These are phyloP conservation scores for Penicillium bovifimosum DNA, from an alignment of 495 filamentous ascomycete species.

Conservation along the genomic window DNA sequence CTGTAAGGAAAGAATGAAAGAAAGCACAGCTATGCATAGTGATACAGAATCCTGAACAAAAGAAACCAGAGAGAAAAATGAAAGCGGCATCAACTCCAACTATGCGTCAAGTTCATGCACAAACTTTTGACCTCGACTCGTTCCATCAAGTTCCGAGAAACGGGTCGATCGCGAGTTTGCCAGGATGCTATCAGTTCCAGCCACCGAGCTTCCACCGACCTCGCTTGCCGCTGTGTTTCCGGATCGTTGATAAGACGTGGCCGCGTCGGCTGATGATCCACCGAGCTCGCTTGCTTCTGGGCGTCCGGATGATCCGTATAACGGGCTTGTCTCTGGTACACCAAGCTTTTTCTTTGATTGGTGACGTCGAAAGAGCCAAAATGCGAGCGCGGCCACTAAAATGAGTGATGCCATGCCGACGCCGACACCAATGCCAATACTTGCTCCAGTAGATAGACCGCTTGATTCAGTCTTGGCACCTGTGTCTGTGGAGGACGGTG, in stretches of 20 bases:
- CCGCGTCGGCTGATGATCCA: background rate
- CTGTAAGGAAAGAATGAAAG: background rate
- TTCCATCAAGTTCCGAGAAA: background rate
- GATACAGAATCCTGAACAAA: background rate
- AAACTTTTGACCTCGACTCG: background rate
- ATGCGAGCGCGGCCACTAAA: background rate
- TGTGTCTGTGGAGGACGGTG: background rate
- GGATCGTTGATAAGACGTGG: background rate
- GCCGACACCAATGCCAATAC: slow-evolving; percentile 7
- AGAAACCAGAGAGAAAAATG: background rate
- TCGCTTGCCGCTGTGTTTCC: background rate
- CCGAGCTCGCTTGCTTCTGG: background rate
- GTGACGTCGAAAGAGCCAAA: slow-evolving; percentile 2
- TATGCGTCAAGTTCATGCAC: slow-evolving; percentile 5
- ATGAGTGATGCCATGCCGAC: slow-evolving; percentile 1
- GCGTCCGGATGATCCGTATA: background rate
- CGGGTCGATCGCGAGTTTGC: background rate
- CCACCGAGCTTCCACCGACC: background rate
- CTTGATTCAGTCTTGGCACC: background rate
- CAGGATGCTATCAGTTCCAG: background rate
- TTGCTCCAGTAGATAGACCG: slow-evolving; percentile 4
- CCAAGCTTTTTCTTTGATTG: background rate
- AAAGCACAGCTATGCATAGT: too few species aligned
- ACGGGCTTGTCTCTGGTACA: background rate
- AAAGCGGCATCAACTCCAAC: background rate